These are phyloP conservation scores for Ammopiptanthus mongolicus DNA, from an alignment of 306 rosid species.

Conservation along the genomic window DNA sequence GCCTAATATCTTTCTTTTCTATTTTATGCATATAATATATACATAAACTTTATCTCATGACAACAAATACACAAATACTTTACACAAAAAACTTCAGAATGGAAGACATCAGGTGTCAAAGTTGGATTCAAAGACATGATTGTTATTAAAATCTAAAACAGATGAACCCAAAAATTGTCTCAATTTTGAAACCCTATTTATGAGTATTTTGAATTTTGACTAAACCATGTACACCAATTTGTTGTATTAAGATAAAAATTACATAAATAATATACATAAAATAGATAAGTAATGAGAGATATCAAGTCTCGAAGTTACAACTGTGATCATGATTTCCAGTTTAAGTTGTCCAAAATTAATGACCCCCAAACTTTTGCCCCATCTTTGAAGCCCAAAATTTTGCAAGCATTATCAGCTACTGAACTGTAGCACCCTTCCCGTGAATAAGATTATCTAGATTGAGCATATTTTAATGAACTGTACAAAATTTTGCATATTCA, in stretches of 20 bases:
- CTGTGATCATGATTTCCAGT: not conserved
- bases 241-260: not conserved
- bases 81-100: not conserved
- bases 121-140: not conserved
- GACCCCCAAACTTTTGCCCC: not conserved
- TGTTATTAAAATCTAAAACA: not conserved
- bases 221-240: not conserved
- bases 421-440: not conserved
- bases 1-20: not conserved
- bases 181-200: not conserved
- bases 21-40: not conserved
- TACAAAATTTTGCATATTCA: not conserved
- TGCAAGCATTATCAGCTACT: not conserved
- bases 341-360: not conserved
- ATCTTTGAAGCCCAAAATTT: not conserved
- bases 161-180: not conserved
- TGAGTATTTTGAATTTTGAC: not conserved
- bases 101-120: not conserved
- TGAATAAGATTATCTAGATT: not conserved
- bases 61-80: not conserved
- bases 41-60: not conserved
- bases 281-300: not conserved
- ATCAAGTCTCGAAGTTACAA: not conserved
- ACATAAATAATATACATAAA: not conserved
- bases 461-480: not conserved